Conservation (phyloP, 805 yeast genomes). For the Starmera dryadoides region DNA sequence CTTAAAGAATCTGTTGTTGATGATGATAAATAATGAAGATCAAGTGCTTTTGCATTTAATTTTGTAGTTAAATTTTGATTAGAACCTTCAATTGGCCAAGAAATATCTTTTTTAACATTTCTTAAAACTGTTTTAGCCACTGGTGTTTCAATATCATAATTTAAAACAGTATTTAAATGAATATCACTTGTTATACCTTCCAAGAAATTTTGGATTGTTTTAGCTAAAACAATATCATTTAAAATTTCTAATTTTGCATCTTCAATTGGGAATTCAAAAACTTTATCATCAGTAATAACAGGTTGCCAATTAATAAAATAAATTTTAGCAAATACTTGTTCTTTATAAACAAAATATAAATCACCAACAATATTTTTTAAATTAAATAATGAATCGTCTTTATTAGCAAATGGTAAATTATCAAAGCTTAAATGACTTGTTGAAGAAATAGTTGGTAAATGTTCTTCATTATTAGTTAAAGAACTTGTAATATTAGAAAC, state of each 20-base stretch:
- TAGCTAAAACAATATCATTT: conserved; percentile 8
- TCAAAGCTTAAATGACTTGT: conserved; percentile 1
- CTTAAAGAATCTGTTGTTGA: conserved; percentile 19
- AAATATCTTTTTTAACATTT: conserved; percentile 6
- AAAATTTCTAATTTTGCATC: conserved; percentile 13
- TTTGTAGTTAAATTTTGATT: not conserved
- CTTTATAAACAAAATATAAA: conserved; percentile 5
- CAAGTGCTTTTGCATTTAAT: conserved; percentile 4
- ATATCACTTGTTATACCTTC: conserved; percentile 5
- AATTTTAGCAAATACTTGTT: conserved; percentile 7
- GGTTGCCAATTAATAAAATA: conserved; percentile 16
- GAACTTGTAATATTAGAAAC: not conserved
- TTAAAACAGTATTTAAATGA: conserved; percentile 5
- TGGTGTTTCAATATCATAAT: conserved; percentile 17
- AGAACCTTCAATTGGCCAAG: conserved; percentile 1
- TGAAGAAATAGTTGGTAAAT: conserved; percentile 4
- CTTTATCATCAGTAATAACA: conserved; percentile 6
- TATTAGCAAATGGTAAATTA: conserved; percentile 7
- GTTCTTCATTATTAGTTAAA: conserved; percentile 4
- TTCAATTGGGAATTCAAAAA: conserved; percentile 4
- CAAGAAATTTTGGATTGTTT: conserved; percentile 4
- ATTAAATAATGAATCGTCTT: conserved; percentile 4
- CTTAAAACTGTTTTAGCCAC: conserved; percentile 15
- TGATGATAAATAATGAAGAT: conserved; percentile 18
- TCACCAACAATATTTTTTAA: conserved; percentile 10